A percentile compares a stretch with the other conserved stretches of the same genome.
Conservation (phyloP, 495 filamentous ascomycete genomes). For the Talaromyces nanjingensis region DNA sequence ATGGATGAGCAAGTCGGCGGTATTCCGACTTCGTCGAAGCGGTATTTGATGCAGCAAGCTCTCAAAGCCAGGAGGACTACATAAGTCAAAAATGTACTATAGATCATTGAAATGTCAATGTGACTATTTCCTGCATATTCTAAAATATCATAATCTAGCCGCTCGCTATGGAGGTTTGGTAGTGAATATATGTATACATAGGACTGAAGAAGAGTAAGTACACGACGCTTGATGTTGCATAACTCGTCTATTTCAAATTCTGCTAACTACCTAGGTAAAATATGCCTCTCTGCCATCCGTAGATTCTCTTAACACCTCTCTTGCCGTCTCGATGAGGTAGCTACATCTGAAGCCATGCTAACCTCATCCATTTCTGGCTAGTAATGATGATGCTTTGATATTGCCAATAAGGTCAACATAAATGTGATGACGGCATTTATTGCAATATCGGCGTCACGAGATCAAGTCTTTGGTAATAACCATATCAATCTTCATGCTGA, state of each 20-base stretch:
- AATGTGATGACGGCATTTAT: background rate
- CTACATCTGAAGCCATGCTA: background rate
- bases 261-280: background rate
- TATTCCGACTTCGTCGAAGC: conserved; percentile 24
- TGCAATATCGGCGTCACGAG: background rate
- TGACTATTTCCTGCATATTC: background rate
- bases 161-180: too few species aligned
- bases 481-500: background rate
- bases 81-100: conserved; percentile 5
- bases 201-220: too few species aligned
- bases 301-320: background rate
- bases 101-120: background rate
- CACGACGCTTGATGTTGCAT: too few species aligned
- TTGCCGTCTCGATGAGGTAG: background rate
- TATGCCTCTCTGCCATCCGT: background rate
- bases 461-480: background rate
- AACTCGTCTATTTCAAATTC: too few species aligned
- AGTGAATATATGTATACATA: too few species aligned
- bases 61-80: background rate
- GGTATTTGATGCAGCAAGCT: conserved; percentile 12
- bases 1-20: conserved; percentile 24
- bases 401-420: background rate
- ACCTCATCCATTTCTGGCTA: background rate
- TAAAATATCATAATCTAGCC: background rate
- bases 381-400: background rate